A percentile compares a stretch with the other conserved stretches of the same genome.
phyloP scores from a whole-genome alignment of 2,329 filamentous ascomycete genomes.

The Penicillium sclerotigenum region DNA sequence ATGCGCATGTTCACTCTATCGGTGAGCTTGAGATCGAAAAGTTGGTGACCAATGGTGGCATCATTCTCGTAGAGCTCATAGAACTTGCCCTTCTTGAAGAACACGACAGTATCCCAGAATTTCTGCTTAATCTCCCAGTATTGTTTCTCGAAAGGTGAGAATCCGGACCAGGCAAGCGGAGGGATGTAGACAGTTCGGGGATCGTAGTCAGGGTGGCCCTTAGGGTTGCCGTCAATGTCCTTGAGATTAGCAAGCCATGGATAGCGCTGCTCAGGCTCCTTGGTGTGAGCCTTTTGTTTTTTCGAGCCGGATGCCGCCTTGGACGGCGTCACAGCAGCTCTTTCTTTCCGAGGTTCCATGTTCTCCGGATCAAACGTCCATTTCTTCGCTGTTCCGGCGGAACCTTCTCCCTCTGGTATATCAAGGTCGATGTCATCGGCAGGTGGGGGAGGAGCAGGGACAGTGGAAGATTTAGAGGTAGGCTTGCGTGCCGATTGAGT shows the following conservation, averaged over 20 bases:
- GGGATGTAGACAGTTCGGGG: slow-evolving; percentile 89
- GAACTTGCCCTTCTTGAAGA: slow-evolving; percentile 99
- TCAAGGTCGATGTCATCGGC: slow-evolving; percentile 57
- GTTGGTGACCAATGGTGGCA: slow-evolving; percentile 89
- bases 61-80: slow-evolving; percentile 98
- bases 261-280: slow-evolving; percentile 82
- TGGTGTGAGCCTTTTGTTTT: slow-evolving; percentile 69
- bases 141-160: slow-evolving; percentile 94
- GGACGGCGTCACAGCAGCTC: slow-evolving; percentile 36
- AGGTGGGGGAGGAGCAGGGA: slow-evolving; percentile 51
- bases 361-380: slow-evolving; percentile 73
- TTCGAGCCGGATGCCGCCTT: slow-evolving; percentile 38
- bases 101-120: slow-evolving; percentile 94
- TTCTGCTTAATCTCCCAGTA: slow-evolving; percentile 99
- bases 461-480: slow-evolving; percentile 33
- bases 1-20: slow-evolving; percentile 99
- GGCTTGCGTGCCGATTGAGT: slow-evolving; percentile 45
- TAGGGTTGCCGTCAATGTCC: slow-evolving; percentile 78
- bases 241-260: slow-evolving; percentile 81
- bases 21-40: slow-evolving; percentile 96
- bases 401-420: slow-evolving; percentile 51
- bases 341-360: slow-evolving; percentile 50
- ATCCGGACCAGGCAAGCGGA: slow-evolving; percentile 71
- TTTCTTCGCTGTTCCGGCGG: slow-evolving; percentile 70
- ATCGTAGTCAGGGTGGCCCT: slow-evolving; percentile 83